Conservation (phyloP, 805 yeast genomes). For the Yarrowia porcina region DNA sequence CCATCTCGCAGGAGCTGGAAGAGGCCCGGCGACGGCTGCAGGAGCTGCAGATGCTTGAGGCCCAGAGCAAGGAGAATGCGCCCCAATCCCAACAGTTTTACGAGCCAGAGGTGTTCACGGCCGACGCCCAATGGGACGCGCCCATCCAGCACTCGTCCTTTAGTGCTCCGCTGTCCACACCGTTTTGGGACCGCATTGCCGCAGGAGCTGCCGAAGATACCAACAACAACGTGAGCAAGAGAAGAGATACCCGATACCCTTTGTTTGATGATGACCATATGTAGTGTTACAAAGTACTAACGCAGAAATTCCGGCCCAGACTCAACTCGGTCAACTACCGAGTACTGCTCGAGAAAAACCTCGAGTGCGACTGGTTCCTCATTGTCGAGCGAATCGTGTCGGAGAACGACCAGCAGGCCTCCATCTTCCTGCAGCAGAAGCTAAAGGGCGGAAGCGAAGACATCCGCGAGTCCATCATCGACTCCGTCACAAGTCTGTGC, state of each 20-base stretch:
- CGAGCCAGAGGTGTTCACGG: conserved; percentile 18
- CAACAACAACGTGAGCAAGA: not conserved
- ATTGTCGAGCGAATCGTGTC: conserved; percentile 38
- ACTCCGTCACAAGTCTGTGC: conserved; percentile 35
- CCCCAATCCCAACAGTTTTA: not conserved
- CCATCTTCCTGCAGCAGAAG: conserved; percentile 43
- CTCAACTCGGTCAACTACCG: conserved; percentile 34
- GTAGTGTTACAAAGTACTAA: conserved; percentile 5
- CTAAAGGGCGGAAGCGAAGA: conserved; percentile 36
- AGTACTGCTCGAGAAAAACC: conserved; percentile 35
- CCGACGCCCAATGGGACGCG: conserved; percentile 8
- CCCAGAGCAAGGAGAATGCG: not conserved
- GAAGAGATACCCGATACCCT: conserved; percentile 2
- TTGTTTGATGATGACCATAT: not conserved
- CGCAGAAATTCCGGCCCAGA: conserved; percentile 10
- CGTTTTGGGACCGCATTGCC: conserved; percentile 11
- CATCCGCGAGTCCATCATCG: conserved; percentile 37
- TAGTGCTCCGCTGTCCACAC: not conserved
- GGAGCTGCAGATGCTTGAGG: not conserved
- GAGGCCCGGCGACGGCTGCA: not conserved
- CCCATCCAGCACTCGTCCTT: conserved; percentile 6
- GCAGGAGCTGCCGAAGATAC: not conserved
- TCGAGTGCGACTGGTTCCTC: conserved; percentile 36
- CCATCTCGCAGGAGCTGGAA: not conserved
- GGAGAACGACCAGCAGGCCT: conserved; percentile 43